A percentile compares a stretch with the other conserved stretches of the same genome.
phyloP scores from a whole-genome alignment of 352 stramenopile genomes.

The Globisporangium cederbergense region DNA sequence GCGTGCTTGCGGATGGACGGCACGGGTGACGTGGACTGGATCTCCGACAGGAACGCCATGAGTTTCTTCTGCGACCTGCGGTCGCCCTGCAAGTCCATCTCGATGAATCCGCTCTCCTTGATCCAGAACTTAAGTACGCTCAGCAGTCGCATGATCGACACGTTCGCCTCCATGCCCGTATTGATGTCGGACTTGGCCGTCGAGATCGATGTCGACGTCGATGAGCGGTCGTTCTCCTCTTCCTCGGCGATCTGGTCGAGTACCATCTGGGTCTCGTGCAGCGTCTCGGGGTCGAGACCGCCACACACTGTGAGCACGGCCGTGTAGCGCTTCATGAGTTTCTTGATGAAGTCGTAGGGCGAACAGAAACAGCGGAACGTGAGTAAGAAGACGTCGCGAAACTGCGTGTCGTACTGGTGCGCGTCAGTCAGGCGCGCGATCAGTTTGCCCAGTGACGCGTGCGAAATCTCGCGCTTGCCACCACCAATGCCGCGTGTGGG shows the following conservation, averaged over 20 bases:
- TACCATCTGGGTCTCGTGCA: conserved; percentile 59
- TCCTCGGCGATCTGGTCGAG: conserved; percentile 67
- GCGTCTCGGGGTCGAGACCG: conserved; percentile 39
- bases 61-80: conserved; percentile 75
- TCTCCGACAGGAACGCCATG: conserved; percentile 66
- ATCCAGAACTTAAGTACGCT: conserved; percentile 89
- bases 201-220: conserved; percentile 60
- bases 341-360: conserved; percentile 86
- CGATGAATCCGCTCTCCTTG: conserved; percentile 83
- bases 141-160: conserved; percentile 85
- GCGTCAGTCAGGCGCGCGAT: conserved; percentile 81
- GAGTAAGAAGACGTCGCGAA: conserved; percentile 82
- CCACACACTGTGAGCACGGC: conserved; percentile 62
- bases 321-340: conserved; percentile 83
- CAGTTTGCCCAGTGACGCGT: conserved; percentile 80
- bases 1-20: conserved; percentile 72
- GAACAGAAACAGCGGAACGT: conserved; percentile 82
- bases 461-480: conserved; percentile 80
- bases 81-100: conserved; percentile 65
- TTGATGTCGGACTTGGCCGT: conserved; percentile 77
- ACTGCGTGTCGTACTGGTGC: conserved; percentile 84
- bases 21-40: conserved; percentile 72
- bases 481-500: conserved; percentile 48
- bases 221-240: conserved; percentile 54
- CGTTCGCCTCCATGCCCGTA: conserved; percentile 73